Evolutionary conservation across 176 grass and related monocot species (phyloP), one percentile per base, ranked within the genome.

Genomic region (Cymbopogon citratus): DNA sequence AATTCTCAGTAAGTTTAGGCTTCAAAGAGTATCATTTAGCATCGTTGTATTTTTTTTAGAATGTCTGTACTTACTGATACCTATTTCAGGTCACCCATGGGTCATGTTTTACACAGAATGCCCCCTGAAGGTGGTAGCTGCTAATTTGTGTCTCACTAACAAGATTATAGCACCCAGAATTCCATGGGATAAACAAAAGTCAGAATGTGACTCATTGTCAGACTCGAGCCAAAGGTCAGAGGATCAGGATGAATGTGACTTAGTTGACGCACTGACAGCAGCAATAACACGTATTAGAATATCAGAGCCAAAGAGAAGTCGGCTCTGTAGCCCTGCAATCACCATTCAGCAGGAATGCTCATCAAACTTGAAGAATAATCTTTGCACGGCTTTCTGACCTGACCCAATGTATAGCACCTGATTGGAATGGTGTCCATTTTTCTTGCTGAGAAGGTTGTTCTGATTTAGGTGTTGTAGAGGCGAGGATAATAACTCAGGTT

Each of bases 1-100:
- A 84, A 80, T 98, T 75, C 77, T 95, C 25, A 73, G 95, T 98
- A 87, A 75, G 89, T 83, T 64, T 46, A 51, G 23, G 25, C 12
- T 77, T 35, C 46, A 51, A 11, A 31, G 12, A 41, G 25, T 25
- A 6, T 65, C 18, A 69, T 36, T 4, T 76, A 23, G 44, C 12
- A 1, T 66, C 77, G 24, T 38, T 38, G 6, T 38, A 38, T 33
- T 33, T 23, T 23, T 43, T 77, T 26, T 18, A 65, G 35, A 24
- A 46, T 45, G 5, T 54, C 44, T 33, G 67, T 87, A 62, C 44
- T 71, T 84, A 23, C 40, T 69, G 0, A 36, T 74, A 5, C 48
- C 82, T 61, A 45, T 90, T 87, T 84, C 90, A 98, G 95, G 87
- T 79, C 95, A 98, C 74, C 84, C 95, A 24, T 98, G 92, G 92